phyloP scores from a whole-genome alignment of 805 yeast species.

The Millerozyma miso region DNA sequence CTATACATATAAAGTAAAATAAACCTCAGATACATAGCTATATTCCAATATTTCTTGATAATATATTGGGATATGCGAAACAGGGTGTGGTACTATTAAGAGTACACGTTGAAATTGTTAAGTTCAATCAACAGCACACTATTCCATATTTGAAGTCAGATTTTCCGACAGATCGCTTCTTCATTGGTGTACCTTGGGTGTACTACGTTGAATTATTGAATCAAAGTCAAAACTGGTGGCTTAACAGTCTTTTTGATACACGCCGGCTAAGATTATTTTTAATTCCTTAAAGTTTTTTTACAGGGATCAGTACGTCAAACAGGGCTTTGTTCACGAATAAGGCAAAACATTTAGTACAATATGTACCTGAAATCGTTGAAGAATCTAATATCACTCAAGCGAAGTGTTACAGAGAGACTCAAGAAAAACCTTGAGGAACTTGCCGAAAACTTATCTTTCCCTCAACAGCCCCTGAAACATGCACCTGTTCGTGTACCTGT shows the following conservation, averaged over 20 bases:
- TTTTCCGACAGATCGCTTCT: no score
- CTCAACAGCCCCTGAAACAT: constrained; percentile 19
- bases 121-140: no score
- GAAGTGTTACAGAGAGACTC: constrained; percentile 44
- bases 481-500: constrained; percentile 33
- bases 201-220: no score
- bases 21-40: background rate
- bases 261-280: no score
- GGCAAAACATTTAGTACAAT: background rate
- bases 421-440: constrained; percentile 47
- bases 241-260: no score
- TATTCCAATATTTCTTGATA: background rate
- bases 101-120: no score
- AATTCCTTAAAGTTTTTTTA: no score
- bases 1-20: background rate
- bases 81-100: background rate
- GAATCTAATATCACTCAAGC: constrained; percentile 41
- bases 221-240: no score
- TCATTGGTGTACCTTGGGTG: no score
- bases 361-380: constrained; percentile 19
- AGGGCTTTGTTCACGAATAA: no score
- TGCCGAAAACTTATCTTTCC: constrained; percentile 29
- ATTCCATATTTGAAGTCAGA: no score
- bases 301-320: no score
- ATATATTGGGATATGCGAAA: background rate